Evolutionary conservation across 176 grass and related monocot genomes (phyloP).

Genomic region (Areca catechu): DNA sequence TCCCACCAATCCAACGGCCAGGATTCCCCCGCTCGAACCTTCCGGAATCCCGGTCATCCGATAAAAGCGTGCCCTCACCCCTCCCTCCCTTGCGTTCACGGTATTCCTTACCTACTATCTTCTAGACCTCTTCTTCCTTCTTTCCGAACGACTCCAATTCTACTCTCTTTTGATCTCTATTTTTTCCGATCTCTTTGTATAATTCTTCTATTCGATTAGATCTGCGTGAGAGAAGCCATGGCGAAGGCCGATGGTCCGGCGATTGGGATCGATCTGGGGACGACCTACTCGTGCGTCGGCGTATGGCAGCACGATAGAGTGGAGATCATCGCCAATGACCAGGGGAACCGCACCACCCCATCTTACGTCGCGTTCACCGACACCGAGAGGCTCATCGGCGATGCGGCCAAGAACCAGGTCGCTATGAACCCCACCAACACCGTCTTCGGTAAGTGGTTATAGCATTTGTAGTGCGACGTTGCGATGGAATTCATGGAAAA

Average conservation of each 20-base stretch:
- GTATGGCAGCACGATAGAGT: slow-evolving; percentile 96
- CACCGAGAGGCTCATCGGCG: slow-evolving; percentile 42
- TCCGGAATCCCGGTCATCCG: slow-evolving; percentile 21
- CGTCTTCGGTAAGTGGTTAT: slow-evolving; percentile 29
- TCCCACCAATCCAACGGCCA: slow-evolving; percentile 12
- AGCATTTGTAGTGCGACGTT: no score
- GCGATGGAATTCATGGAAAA: no score
- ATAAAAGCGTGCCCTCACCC: slow-evolving; percentile 14
- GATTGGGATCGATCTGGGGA: slow-evolving; percentile 91
- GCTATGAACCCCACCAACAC: slow-evolving; percentile 51
- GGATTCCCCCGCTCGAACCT: slow-evolving; percentile 26
- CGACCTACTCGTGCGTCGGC: slow-evolving; percentile 95
- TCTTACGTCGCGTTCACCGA: slow-evolving; percentile 93
- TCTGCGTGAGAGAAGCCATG: slow-evolving; percentile 19
- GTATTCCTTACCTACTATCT: not conserved
- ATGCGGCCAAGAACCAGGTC: slow-evolving; percentile 48
- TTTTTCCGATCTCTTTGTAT: not conserved
- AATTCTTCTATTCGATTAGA: not conserved
- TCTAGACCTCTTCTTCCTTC: not conserved
- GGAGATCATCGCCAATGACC: slow-evolving; percentile 92
- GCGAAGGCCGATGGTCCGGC: slow-evolving; percentile 66
- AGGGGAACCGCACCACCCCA: slow-evolving; percentile 81
- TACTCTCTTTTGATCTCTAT: not conserved
- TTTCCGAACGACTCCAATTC: slow-evolving; percentile 1
- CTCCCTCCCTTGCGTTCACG: not conserved